phyloP scores from a whole-genome alignment of 2,329 filamentous ascomycete genomes.

The Alternaria arbusti region DNA sequence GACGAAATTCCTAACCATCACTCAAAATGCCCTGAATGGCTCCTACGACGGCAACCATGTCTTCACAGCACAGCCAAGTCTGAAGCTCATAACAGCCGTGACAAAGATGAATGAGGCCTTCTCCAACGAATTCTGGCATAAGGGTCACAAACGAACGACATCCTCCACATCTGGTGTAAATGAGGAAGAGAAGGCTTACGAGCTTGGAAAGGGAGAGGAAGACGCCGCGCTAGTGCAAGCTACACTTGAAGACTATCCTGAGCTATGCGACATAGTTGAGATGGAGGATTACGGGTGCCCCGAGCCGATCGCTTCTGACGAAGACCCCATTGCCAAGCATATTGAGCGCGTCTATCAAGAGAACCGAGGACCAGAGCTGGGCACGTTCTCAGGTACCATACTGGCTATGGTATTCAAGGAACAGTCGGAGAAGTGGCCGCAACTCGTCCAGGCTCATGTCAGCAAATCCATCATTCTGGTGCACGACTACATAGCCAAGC shows the following conservation, averaged over 20 bases:
- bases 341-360: conserved; percentile 1
- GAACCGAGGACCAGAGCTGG: conserved; percentile 2
- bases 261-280: background rate
- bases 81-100: conserved; percentile 3
- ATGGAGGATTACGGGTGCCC: background rate
- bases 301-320: background rate
- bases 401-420: conserved; percentile 34
- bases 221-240: background rate
- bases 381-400: conserved; percentile 15
- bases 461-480: conserved; percentile 59
- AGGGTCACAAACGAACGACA: background rate
- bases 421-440: conserved; percentile 62
- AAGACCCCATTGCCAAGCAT: conserved; percentile 6
- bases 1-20: conserved; percentile 47
- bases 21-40: conserved; percentile 42
- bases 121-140: background rate
- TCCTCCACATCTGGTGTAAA: background rate
- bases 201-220: background rate
- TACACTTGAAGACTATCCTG: background rate
- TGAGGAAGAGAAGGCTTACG: background rate
- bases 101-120: background rate
- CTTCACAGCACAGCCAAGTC: background rate
- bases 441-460: conserved; percentile 57
- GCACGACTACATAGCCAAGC: conserved; percentile 58
- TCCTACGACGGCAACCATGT: conserved; percentile 35